phyloP scores from a whole-genome alignment of 306 rosid genomes.

The Citrullus mucosospermus region DNA sequence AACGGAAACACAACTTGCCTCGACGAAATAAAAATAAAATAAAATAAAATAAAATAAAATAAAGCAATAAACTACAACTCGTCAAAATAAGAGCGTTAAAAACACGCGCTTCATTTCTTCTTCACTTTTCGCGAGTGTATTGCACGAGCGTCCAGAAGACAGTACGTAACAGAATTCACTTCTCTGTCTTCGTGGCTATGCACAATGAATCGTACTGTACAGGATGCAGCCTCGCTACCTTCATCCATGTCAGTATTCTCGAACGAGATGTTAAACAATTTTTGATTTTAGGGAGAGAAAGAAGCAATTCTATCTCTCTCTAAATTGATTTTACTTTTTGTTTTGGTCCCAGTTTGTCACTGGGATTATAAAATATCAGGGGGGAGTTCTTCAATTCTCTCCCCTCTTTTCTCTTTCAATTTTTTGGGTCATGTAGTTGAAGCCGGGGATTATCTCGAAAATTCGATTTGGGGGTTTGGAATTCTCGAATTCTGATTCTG shows the following conservation, averaged over 20 bases:
- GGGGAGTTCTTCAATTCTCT: not conserved
- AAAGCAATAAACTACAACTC: not conserved
- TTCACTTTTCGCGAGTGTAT: not conserved
- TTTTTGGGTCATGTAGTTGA: not conserved
- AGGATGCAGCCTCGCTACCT: not conserved
- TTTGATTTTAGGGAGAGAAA: not conserved
- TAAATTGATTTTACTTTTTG: not conserved
- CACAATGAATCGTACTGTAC: not conserved
- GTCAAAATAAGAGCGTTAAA: not conserved
- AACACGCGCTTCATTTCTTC: not conserved
- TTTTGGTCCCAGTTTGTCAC: not conserved
- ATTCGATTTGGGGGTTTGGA: not conserved
- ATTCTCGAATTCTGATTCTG: constrained; percentile 4
- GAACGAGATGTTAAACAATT: not conserved
- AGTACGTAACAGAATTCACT: not conserved
- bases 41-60: no score
- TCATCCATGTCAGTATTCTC: not conserved
- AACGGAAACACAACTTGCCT: no score
- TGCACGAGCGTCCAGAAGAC: not conserved
- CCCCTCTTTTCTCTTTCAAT: not conserved
- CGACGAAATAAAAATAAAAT: not conserved
- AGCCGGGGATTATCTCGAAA: not conserved
- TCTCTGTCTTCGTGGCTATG: not conserved
- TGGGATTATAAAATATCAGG: not conserved
- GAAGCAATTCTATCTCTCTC: not conserved